Evolutionary conservation across 1,284 basidiomycete species (phyloP).

Genomic region (Pyrrhoderma noxium): DNA sequence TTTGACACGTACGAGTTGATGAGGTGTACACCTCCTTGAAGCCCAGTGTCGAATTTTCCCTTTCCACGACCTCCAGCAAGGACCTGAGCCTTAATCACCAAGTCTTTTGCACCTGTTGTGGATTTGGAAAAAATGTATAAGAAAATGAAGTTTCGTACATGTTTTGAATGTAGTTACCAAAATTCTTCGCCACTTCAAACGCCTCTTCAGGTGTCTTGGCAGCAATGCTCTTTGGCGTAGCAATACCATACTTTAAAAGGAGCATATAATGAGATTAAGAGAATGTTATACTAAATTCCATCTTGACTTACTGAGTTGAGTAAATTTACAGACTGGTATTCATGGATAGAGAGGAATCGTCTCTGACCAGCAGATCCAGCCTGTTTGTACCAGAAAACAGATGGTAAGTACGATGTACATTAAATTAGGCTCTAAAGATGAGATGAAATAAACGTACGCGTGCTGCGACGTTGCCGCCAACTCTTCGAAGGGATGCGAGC

Average conservation of each 20-base stretch:
- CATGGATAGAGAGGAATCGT: conserved; percentile 95
- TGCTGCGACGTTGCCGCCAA: conserved; percentile 42
- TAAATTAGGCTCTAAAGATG: too few species aligned
- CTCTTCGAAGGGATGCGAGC: conserved; percentile 57
- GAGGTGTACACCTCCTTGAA: conserved; percentile 97
- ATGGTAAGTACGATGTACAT: too few species aligned
- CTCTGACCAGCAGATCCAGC: conserved; percentile 72
- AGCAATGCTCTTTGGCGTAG: conserved; percentile 88
- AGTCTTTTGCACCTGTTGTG: conserved; percentile 51
- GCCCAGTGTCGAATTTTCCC: conserved; percentile 93
- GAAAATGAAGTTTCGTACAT: background rate
- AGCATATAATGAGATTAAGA: background rate
- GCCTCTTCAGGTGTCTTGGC: conserved; percentile 91
- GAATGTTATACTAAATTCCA: background rate
- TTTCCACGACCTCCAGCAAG: conserved; percentile 98
- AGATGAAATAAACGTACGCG: background rate
- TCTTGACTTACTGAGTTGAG: conserved; percentile 83
- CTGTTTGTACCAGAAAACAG: too few species aligned
- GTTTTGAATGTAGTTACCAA: conserved; percentile 43
- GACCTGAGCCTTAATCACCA: conserved; percentile 98
- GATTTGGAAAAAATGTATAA: background rate
- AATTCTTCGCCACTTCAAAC: conserved; percentile 80
- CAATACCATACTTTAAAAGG: conserved; percentile 79
- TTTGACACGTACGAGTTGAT: conserved; percentile 65
- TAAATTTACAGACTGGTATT: conserved; percentile 94